phyloP scores from a whole-genome alignment of 257 asterid genomes.

The Plantago major region DNA sequence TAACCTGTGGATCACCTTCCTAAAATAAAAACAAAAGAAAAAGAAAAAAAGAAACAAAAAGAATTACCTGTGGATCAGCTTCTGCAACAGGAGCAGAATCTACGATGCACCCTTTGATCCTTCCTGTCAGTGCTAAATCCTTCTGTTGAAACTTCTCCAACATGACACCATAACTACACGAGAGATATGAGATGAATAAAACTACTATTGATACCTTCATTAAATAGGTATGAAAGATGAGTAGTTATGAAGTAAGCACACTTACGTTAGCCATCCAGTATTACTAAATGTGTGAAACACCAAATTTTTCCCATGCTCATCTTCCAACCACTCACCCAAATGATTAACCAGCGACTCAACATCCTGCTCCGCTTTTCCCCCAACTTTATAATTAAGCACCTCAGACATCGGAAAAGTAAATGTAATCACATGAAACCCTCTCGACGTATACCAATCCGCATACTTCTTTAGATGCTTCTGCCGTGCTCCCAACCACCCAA shows the following conservation, averaged over 20 bases:
- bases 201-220: background rate
- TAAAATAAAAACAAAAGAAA: background rate
- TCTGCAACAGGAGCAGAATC: slow-evolving; percentile 93
- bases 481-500: slow-evolving; percentile 96
- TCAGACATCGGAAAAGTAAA: slow-evolving; percentile 91
- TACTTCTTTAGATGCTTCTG: slow-evolving; percentile 81
- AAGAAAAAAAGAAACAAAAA: slow-evolving; percentile 7
- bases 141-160: slow-evolving; percentile 74
- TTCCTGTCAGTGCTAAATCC: slow-evolving; percentile 50
- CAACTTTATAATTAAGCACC: slow-evolving; percentile 70
- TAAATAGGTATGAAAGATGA: background rate
- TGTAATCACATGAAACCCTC: slow-evolving; percentile 85
- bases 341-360: slow-evolving; percentile 71
- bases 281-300: slow-evolving; percentile 92
- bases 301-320: slow-evolving; percentile 73
- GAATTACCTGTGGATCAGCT: slow-evolving; percentile 80
- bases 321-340: slow-evolving; percentile 91
- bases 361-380: slow-evolving; percentile 91
- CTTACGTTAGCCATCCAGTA: slow-evolving; percentile 93
- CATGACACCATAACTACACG: slow-evolving; percentile 71
- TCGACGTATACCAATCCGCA: slow-evolving; percentile 86
- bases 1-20: too few relatives aligned
- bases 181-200: slow-evolving; percentile 22
- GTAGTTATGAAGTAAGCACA: slow-evolving; percentile 8
- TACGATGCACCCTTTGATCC: slow-evolving; percentile 77